Evolutionary conservation across 2,329 filamentous ascomycete species (phyloP).

Genomic region (Blastomyces emzantsi): DNA sequence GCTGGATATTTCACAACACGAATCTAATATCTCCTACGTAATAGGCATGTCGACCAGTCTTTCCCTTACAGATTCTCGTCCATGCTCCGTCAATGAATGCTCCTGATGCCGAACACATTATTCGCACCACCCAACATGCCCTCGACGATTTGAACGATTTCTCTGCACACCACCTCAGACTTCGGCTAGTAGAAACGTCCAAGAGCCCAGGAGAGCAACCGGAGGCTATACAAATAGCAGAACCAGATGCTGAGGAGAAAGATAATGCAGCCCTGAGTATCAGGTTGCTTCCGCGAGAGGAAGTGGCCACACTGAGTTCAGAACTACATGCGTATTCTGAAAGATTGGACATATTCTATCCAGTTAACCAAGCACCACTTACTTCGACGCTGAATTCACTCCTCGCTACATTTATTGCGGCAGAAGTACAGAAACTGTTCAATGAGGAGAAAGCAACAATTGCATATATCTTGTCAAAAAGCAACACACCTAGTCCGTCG

Average conservation of each 20-base stretch:
- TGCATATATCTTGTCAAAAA: slow-evolving; percentile 59
- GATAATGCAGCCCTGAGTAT: slow-evolving; percentile 55
- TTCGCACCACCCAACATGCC: slow-evolving; percentile 73
- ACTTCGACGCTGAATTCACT: slow-evolving; percentile 60
- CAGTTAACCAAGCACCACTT: slow-evolving; percentile 57
- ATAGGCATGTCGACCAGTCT: slow-evolving; percentile 78
- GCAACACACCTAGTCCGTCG: slow-evolving; percentile 24
- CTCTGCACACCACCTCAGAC: slow-evolving; percentile 69
- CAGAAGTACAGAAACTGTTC: slow-evolving; percentile 68
- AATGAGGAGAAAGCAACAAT: slow-evolving; percentile 83
- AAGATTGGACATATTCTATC: slow-evolving; percentile 68
- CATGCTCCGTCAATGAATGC: slow-evolving; percentile 58
- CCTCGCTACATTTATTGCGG: slow-evolving; percentile 68
- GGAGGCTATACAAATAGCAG: slow-evolving; percentile 1
- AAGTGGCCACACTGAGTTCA: slow-evolving; percentile 45
- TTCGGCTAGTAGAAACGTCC: slow-evolving; percentile 49
- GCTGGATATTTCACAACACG: slow-evolving; percentile 5
- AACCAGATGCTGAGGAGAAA: slow-evolving; percentile 10
- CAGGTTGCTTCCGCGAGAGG: slow-evolving; percentile 51
- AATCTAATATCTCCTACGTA: slow-evolving; percentile 13
- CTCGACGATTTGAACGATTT: slow-evolving; percentile 84
- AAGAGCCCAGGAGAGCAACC: slow-evolving; percentile 14
- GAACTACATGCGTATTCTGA: slow-evolving; percentile 60
- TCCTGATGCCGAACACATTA: slow-evolving; percentile 60
- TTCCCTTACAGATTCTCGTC: slow-evolving; percentile 74